A percentile compares a stretch with the other conserved stretches of the same genome.
phyloP scores from a whole-genome alignment of 805 yeast species.

The Pichia insulana region DNA sequence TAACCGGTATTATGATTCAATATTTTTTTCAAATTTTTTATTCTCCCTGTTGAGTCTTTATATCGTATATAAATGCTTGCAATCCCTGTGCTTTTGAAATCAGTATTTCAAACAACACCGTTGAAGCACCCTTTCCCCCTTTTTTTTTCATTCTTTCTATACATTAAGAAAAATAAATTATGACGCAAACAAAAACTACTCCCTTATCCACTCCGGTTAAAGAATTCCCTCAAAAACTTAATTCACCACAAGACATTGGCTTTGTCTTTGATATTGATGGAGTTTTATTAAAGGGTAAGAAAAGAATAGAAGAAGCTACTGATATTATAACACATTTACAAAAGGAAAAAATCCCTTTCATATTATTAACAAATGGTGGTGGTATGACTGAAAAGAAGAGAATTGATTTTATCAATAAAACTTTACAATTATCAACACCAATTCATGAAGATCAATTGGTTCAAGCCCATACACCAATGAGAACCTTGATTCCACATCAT shows the following conservation, averaged over 20 bases:
- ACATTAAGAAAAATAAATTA: not conserved
- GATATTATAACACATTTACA: constrained; percentile 42
- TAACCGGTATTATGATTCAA: no score
- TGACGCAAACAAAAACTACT: constrained; percentile 2
- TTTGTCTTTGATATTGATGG: constrained; percentile 64
- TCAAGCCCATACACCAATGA: constrained; percentile 84
- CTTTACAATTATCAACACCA: constrained; percentile 29
- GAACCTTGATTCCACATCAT: constrained; percentile 43
- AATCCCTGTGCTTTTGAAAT: no score
- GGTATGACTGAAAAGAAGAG: constrained; percentile 46
- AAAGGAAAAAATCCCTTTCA: constrained; percentile 55
- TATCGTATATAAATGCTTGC: no score
- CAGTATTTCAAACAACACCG: no score
- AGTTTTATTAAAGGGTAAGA: constrained; percentile 67
- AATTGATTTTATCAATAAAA: constrained; percentile 39
- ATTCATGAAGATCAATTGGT: constrained; percentile 60
- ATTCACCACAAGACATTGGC: constrained; percentile 18
- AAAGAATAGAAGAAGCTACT: constrained; percentile 56
- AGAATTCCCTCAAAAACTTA: constrained; percentile 8
- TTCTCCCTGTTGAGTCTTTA: no score
- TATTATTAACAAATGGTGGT: constrained; percentile 87
- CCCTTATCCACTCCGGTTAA: constrained; percentile 12
- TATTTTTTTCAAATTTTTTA: no score
- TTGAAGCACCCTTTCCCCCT: no score
- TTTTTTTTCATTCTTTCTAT: not conserved